Conservation (phyloP, 2,329 filamentous ascomycete species). For the Fusarium sp. region DNA sequence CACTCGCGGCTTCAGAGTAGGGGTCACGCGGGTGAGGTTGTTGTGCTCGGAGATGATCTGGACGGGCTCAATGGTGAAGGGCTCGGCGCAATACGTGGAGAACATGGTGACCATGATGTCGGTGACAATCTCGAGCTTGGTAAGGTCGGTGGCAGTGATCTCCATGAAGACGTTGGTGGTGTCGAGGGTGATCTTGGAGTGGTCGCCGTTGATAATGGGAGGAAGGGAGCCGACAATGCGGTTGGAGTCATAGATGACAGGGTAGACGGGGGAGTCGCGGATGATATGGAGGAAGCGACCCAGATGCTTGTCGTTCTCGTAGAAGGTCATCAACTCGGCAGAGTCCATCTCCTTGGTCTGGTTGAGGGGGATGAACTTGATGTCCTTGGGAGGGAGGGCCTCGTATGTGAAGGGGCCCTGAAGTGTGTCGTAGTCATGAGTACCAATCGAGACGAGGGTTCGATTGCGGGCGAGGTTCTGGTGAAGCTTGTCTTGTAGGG, state of each 20-base stretch:
- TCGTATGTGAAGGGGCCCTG: conserved; percentile 97
- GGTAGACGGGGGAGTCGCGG: conserved; percentile 91
- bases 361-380: conserved; percentile 91
- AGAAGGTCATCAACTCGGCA: conserved; percentile 92
- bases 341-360: conserved; percentile 90
- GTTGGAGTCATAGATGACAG: conserved; percentile 93
- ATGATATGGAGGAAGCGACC: conserved; percentile 95
- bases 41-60: conserved; percentile 95
- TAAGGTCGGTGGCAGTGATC: conserved; percentile 94
- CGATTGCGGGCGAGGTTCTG: conserved; percentile 93
- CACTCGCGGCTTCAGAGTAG: conserved; percentile 80
- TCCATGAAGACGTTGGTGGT: conserved; percentile 97
- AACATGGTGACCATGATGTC: conserved; percentile 99
- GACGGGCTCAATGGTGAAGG: conserved; percentile 93
- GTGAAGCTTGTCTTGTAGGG: conserved; percentile 97
- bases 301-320: conserved; percentile 93
- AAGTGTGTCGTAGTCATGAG: conserved; percentile 94
- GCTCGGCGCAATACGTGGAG: conserved; percentile 87
- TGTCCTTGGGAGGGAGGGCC: conserved; percentile 89
- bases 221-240: conserved; percentile 90
- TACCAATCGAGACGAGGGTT: conserved; percentile 96
- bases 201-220: conserved; percentile 97
- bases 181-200: conserved; percentile 93
- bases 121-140: conserved; percentile 95
- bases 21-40: conserved; percentile 81